Evolutionary conservation across 2,329 filamentous ascomycete genomes (phyloP), one percentile per base, ranked within the genome.

Genomic region (Exophiala calicioides): DNA sequence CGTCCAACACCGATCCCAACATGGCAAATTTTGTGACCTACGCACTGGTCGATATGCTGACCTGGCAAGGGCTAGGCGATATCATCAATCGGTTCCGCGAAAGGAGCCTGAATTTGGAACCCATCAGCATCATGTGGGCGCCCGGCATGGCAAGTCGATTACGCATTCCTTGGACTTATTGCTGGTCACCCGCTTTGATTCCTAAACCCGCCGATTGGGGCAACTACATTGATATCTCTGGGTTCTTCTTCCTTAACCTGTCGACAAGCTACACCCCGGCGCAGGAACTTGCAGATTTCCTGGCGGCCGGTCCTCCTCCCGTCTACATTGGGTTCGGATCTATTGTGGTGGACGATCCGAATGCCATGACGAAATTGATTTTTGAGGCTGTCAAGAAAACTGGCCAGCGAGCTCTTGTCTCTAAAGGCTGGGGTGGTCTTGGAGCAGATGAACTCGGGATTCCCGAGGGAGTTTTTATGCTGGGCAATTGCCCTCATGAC

Each of bases 51-150:
- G 90, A 95, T 57, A 88, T 94, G 79, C 82, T 95, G 76, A 90
- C 90, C 8, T 95, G 89, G 89, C 89, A 95, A 67, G 90, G 89
- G 0, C 71, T 95, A 3, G 90, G 90, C 27, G 90, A 96, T 65
- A 75, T 96, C 4, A 91, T 96, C 62, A 96, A 97, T 62, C 79
- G 83, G 8, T 96, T 95, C 61, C 78, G 90, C 41, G 82, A 85
- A 55, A 82, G 83, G 48, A 80, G 79, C 10, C 75, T 95, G 1
- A 85, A 86, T 19, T 72, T 96, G 1, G 86, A 93, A 33, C 79
- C 85, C 0, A 76, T 96, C 31, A 89, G 86, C 51, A 72, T 88
- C 5, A 83, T 94, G 37, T 91, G 86, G 79, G 90, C 87, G 2
- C 89, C 90, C 6, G 87, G 86, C 3, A 79, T 95, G 63, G 72